Percentiles rank a stretch among this genome's conserved stretches.
Conservation (phyloP, 495 filamentous ascomycete species). For the Pseudoneurospora amorphoporcata region DNA sequence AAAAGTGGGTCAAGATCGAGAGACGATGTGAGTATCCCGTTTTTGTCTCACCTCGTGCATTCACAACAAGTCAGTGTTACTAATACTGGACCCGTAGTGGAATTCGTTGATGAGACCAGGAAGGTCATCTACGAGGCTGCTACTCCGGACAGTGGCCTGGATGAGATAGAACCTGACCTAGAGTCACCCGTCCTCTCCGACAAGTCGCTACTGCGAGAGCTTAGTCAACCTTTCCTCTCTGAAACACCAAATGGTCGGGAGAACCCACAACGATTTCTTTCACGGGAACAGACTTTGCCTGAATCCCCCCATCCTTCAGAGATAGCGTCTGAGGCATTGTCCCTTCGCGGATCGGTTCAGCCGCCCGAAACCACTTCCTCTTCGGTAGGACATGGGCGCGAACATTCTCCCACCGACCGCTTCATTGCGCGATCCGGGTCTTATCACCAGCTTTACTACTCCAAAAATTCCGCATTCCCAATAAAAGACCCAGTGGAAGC, state of each 20-base stretch:
- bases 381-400: background rate
- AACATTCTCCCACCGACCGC: slow-evolving; percentile 9
- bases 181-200: slow-evolving; percentile 4
- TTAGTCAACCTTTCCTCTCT: background rate
- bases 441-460: background rate
- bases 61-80: background rate
- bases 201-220: background rate
- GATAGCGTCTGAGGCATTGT: background rate
- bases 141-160: slow-evolving; percentile 11
- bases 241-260: background rate
- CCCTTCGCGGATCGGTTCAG: background rate
- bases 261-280: background rate
- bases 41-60: background rate
- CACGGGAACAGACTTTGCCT: background rate
- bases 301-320: background rate
- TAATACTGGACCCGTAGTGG: slow-evolving; percentile 6
- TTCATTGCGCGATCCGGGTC: slow-evolving; percentile 1
- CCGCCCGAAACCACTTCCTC: background rate
- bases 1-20: slow-evolving; percentile 24
- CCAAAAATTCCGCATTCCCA: slow-evolving; percentile 14
- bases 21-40: slow-evolving; percentile 14
- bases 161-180: slow-evolving; percentile 6
- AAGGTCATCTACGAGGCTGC: slow-evolving; percentile 9
- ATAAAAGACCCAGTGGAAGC: slow-evolving; percentile 29
- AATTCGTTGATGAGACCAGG: slow-evolving; percentile 19